Evolutionary conservation across 495 filamentous ascomycete species (phyloP), one percentile per base, ranked within the genome.

Genomic region (Amorphotheca resinae): DNA sequence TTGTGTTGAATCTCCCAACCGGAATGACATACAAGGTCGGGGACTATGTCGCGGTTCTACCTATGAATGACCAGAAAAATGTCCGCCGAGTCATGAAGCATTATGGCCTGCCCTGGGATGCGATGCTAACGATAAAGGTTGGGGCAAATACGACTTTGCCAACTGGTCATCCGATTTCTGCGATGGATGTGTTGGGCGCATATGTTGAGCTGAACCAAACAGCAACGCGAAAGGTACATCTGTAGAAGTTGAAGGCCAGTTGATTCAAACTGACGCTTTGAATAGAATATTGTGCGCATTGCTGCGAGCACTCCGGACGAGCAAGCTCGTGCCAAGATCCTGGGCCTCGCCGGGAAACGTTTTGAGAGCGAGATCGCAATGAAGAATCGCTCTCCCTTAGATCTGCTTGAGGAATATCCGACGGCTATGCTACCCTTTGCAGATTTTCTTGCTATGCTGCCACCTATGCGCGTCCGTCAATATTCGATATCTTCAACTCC

Each of bases 401-500:
- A 82, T 41, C 58, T 87, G 2, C 67, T 86, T 1, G 73, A 77
- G 44, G 63, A 64, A 21, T 77, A 75, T 55, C 64, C 75, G 0
- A 51, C 63, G 6, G 61, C 79, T 44, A 54, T 67, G 1, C 57
- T 84, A 0, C 64, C 80, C 0, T 65, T 87, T 26, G 67, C 68
- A 18, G 55, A 66, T 15, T 86, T 79, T 64, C 72, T 87, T 16
- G 59, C 69, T 15, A 76, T 84, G 62, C 72, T 86, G 0, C 79
- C 79, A 0, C 80, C 80, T 0, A 79, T 89, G 72, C 77, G 79
- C 16, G 69, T 79, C 12, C 73, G 84, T 9, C 79, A 84, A 55
- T 89, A 87, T 58, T 82, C 74, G 28, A 85, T 89, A 60, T 87
- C 82, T 12, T 86, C 82, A 0, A 86, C 82, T 0, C 82, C 82